These are phyloP conservation scores for Aspergillus leporis DNA, from an alignment of 495 filamentous ascomycete species.

Conservation along the genomic window DNA sequence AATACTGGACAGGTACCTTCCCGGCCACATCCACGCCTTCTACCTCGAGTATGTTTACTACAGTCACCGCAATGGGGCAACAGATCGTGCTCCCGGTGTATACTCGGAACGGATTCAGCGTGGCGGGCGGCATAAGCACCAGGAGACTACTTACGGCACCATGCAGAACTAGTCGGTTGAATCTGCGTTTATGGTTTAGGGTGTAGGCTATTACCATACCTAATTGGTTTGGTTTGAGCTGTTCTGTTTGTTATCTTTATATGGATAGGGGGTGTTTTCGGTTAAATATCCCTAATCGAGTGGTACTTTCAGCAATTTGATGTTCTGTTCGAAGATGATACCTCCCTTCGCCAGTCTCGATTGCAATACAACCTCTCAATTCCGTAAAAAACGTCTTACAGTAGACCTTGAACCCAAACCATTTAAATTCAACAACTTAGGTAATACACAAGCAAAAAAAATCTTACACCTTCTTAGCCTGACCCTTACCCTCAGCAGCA, in stretches of 20 bases:
- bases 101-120: constrained; percentile 79
- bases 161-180: constrained; percentile 23
- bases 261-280: background rate
- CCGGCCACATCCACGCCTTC: constrained; percentile 86
- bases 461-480: background rate
- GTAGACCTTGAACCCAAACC: background rate
- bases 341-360: no score
- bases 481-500: background rate
- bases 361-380: background rate
- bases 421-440: constrained; percentile 10
- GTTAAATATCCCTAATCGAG: no score
- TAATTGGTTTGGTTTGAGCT: background rate
- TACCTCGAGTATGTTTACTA: constrained; percentile 91
- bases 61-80: constrained; percentile 57
- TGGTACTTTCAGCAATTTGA: no score
- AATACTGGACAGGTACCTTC: constrained; percentile 58
- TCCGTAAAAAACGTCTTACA: no score
- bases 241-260: background rate
- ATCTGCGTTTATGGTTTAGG: background rate
- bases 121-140: constrained; percentile 37
- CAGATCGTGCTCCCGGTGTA: constrained; percentile 64
- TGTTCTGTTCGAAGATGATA: no score
- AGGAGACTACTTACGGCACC: constrained; percentile 49
- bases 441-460: background rate
- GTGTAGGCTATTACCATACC: background rate